phyloP scores from a whole-genome alignment of 2,329 filamentous ascomycete genomes.

The Tolypocladium inflatum region DNA sequence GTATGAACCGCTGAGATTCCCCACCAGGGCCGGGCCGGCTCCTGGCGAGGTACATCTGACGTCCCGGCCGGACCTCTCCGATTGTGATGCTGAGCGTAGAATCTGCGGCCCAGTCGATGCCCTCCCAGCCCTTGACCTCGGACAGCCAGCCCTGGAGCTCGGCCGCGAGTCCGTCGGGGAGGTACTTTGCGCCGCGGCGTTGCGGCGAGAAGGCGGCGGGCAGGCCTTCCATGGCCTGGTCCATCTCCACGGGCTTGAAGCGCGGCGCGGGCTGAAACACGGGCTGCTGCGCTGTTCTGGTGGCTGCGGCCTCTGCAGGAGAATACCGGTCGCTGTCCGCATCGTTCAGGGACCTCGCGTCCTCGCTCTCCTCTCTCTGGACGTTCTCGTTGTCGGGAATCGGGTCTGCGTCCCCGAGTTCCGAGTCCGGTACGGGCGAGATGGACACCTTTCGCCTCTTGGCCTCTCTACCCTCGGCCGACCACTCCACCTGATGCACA shows the following conservation, averaged over 20 bases:
- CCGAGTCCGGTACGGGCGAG: conserved; percentile 12
- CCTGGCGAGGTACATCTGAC: conserved; percentile 24
- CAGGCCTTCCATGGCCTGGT: conserved; percentile 10
- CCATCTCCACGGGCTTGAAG: conserved; percentile 23
- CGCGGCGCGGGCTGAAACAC: conserved; percentile 28
- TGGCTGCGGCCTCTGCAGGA: background rate
- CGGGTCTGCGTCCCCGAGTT: background rate
- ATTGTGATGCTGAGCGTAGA: conserved; percentile 16
- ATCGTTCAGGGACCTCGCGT: background rate
- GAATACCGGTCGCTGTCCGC: background rate
- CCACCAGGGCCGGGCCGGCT: conserved; percentile 5
- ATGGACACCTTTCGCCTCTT: conserved; percentile 9
- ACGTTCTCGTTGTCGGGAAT: background rate
- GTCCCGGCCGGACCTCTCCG: conserved; percentile 19
- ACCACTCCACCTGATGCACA: background rate
- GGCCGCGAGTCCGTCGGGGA: conserved; percentile 27
- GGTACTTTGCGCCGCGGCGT: conserved; percentile 23
- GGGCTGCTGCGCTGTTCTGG: conserved; percentile 18
- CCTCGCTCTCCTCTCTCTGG: background rate
- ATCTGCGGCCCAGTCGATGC: conserved; percentile 2
- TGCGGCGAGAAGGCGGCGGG: conserved; percentile 25
- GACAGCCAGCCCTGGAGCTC: conserved; percentile 31
- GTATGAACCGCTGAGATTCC: conserved; percentile 15
- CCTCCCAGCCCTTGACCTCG: conserved; percentile 26
- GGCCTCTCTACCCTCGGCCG: conserved; percentile 6